These are phyloP conservation scores for Colletotrichum caudatum DNA, from an alignment of 2,329 filamentous ascomycete genomes.

Conservation along the genomic window DNA sequence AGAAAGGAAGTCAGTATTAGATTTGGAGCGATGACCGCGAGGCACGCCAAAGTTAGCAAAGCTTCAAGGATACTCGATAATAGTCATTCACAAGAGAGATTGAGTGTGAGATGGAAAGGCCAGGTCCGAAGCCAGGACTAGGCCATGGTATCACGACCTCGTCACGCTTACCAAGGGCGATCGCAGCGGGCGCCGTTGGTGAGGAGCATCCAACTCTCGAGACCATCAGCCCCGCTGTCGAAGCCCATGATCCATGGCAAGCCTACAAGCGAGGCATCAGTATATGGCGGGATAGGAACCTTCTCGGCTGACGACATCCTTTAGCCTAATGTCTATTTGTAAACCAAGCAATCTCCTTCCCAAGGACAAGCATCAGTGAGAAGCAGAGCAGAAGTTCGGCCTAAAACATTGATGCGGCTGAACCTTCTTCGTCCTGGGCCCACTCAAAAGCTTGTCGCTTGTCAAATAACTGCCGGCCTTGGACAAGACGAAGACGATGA, in stretches of 20 bases:
- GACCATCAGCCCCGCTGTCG: background rate
- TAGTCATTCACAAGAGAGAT: background rate
- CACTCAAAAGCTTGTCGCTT: constrained; percentile 37
- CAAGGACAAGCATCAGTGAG: background rate
- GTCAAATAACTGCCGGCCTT: constrained; percentile 13
- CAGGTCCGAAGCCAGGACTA: background rate
- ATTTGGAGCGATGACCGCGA: background rate
- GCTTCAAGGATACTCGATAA: background rate
- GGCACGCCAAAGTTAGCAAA: background rate
- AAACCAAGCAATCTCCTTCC: background rate
- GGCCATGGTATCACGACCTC: background rate
- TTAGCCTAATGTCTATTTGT: background rate
- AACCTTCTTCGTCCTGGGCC: constrained; percentile 35
- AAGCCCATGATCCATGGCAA: background rate
- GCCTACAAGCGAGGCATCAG: background rate
- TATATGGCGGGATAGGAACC: background rate
- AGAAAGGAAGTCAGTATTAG: background rate
- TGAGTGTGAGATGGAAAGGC: background rate
- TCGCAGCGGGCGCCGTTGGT: background rate
- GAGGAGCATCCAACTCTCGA: background rate
- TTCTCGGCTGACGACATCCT: background rate
- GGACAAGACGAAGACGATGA: constrained; percentile 7
- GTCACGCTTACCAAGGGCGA: background rate
- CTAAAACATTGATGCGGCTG: constrained; percentile 32
- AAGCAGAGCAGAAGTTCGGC: background rate